These are phyloP conservation scores for Skeletonema marinoi DNA, from an alignment of 108 stramenopile genomes.

Conservation along the genomic window DNA sequence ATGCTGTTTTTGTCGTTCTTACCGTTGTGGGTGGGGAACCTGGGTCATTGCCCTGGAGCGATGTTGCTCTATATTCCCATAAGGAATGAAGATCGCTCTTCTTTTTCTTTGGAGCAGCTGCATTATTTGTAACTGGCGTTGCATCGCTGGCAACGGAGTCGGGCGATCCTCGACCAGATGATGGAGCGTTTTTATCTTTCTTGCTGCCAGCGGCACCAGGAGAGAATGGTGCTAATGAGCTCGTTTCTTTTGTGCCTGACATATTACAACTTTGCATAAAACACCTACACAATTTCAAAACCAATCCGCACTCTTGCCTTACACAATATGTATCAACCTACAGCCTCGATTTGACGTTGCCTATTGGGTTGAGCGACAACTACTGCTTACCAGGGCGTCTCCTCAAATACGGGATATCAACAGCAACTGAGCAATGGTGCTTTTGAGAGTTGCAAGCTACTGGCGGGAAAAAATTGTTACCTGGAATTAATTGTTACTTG, in stretches of 20 bases:
- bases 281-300: not conserved
- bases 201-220: not conserved
- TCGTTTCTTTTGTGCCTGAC: not conserved
- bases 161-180: not conserved
- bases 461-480: too few relatives aligned
- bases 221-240: not conserved
- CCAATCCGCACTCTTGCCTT: not conserved
- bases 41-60: not conserved
- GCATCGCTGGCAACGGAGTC: not conserved
- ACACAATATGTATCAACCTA: not conserved
- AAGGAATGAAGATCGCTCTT: not conserved
- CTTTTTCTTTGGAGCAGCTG: not conserved
- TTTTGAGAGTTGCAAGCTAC: too few relatives aligned
- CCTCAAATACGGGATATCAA: too few relatives aligned
- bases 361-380: not conserved
- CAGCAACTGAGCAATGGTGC: too few relatives aligned
- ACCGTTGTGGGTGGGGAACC: not conserved
- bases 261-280: not conserved
- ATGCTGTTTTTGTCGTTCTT: not conserved
- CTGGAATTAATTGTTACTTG: too few relatives aligned
- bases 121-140: not conserved
- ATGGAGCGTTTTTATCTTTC: not conserved
- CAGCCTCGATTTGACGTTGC: not conserved
- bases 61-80: not conserved
- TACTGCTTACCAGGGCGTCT: not conserved